These are phyloP conservation scores for Aspergillus neotritici DNA, from an alignment of 2,329 filamentous ascomycete species.

Conservation along the genomic window DNA sequence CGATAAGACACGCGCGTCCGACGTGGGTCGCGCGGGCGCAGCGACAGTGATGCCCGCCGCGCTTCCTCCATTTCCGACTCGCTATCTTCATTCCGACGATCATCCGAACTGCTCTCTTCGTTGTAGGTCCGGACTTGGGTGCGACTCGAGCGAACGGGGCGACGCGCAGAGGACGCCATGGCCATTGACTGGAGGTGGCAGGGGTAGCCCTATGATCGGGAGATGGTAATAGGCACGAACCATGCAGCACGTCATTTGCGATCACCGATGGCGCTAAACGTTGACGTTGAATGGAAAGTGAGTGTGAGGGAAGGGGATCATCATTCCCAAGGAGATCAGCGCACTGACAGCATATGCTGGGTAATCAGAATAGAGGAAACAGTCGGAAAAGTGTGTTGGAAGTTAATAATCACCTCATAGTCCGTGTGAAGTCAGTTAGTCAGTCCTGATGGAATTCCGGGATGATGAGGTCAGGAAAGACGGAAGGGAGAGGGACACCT, in stretches of 20 bases:
- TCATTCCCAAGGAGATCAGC: too few relatives aligned
- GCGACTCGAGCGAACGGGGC: conserved; percentile 33
- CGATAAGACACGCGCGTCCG: conserved; percentile 28
- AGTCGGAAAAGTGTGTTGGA: not conserved
- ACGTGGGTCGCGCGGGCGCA: conserved; percentile 28
- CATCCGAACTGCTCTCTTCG: conserved; percentile 32
- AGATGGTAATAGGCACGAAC: too few relatives aligned
- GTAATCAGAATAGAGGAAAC: not conserved
- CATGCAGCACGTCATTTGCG: too few relatives aligned
- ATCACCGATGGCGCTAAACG: too few relatives aligned
- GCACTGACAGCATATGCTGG: too few relatives aligned
- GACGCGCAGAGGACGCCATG: conserved; percentile 29
- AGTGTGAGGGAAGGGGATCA: too few relatives aligned
- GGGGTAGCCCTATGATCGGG: conserved; percentile 11
- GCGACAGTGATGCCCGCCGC: conserved; percentile 20
- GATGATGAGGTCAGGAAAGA: too few relatives aligned
- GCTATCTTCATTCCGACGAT: conserved; percentile 15
- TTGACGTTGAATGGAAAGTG: too few relatives aligned
- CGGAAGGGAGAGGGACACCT: not conserved
- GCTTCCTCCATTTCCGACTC: conserved; percentile 10
- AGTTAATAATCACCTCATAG: too few relatives aligned
- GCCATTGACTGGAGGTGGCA: not conserved
- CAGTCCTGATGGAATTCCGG: too few relatives aligned
- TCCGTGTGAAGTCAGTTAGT: too few relatives aligned
- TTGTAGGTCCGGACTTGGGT: conserved; percentile 34